These are phyloP conservation scores for Saturnispora dispora DNA, from an alignment of 805 yeast genomes.

Conservation along the genomic window DNA sequence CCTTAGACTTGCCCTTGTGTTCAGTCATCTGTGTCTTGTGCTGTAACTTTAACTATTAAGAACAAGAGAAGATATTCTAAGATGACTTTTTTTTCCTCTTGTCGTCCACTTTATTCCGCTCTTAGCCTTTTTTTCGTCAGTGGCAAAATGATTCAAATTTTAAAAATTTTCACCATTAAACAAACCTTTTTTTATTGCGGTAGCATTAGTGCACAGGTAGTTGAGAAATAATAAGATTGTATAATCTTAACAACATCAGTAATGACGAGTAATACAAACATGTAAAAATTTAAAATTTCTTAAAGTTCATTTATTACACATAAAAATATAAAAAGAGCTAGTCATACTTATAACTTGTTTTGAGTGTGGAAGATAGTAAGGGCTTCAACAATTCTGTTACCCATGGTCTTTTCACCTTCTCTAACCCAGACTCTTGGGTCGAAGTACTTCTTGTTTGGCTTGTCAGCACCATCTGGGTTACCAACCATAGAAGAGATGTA, in stretches of 20 bases:
- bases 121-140: not conserved
- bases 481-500: slow-evolving; percentile 85
- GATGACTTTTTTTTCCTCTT: not conserved
- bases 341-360: slow-evolving; percentile 35
- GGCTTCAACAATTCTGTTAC: slow-evolving; percentile 74
- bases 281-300: not conserved
- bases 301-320: not conserved
- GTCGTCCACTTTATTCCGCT: not conserved
- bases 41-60: not conserved
- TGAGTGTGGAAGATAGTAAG: slow-evolving; percentile 79
- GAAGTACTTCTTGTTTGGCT: slow-evolving; percentile 99
- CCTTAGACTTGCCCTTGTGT: not conserved
- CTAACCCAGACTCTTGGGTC: slow-evolving; percentile 99
- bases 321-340: not conserved
- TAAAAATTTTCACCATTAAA: not conserved
- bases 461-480: slow-evolving; percentile 98
- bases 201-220: too few relatives aligned
- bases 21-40: slow-evolving; percentile 1
- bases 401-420: slow-evolving; percentile 99
- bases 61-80: not conserved
- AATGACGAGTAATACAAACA: too few relatives aligned
- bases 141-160: not conserved
- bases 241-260: too few relatives aligned
- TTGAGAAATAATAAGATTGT: too few relatives aligned
- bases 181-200: not conserved